Percentiles rank a stretch among this genome's conserved stretches.
These are phyloP conservation scores for Protea cynaroides DNA, from an alignment of 164 flowering plant genomes.

Conservation along the genomic window DNA sequence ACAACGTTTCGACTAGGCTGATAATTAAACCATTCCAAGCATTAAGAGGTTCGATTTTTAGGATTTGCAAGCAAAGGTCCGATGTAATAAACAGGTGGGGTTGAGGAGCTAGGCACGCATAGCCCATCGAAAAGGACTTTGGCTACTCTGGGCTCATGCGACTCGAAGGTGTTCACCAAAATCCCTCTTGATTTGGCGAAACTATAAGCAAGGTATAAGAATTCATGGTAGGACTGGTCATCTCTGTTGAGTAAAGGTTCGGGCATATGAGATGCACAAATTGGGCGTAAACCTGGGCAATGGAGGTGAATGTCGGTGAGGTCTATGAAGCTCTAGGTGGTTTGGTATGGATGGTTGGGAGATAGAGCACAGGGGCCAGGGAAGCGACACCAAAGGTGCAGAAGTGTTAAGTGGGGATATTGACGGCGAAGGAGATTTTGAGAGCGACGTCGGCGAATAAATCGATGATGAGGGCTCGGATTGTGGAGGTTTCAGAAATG, in stretches of 20 bases:
- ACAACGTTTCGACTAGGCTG: constrained; percentile 7
- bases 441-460: constrained; percentile 29
- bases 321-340: constrained; percentile 19
- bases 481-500: constrained; percentile 18
- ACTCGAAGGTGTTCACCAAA: constrained; percentile 28
- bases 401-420: constrained; percentile 33
- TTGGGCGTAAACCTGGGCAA: constrained; percentile 37
- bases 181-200: constrained; percentile 22
- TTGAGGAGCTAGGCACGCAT: constrained; percentile 11
- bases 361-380: constrained; percentile 23
- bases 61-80: constrained; percentile 17
- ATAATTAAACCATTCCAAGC: neutral
- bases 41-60: neutral
- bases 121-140: constrained; percentile 13
- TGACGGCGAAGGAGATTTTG: constrained; percentile 15
- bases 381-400: too few species aligned
- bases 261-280: constrained; percentile 23
- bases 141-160: constrained; percentile 15
- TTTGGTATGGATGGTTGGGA: constrained; percentile 21
- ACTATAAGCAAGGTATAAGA: constrained; percentile 3
- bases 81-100: constrained; percentile 24
- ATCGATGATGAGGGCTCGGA: constrained; percentile 34
- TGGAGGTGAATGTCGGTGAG: too few species aligned
- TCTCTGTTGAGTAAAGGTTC: constrained; percentile 20
- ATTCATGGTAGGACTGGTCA: constrained; percentile 13